Percentiles rank a stretch among this genome's conserved stretches.
phyloP scores from a whole-genome alignment of 1,284 basidiomycete species.

The Termitomyces sp. region DNA sequence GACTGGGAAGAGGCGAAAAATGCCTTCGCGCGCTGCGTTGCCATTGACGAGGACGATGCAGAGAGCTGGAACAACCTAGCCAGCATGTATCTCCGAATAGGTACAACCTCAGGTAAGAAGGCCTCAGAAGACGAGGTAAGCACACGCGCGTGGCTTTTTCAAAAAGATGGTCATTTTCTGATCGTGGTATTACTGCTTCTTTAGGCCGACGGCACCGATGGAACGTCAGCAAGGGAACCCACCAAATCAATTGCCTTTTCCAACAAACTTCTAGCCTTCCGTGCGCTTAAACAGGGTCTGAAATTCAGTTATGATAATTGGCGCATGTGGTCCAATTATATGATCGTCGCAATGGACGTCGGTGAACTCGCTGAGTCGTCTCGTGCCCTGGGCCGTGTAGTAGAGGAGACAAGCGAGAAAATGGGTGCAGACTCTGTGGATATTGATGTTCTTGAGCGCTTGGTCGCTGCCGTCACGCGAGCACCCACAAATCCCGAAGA shows the following conservation, averaged over 20 bases:
- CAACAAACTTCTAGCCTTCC: slow-evolving; percentile 87
- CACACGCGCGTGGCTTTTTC: neutral
- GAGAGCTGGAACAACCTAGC: slow-evolving; percentile 99
- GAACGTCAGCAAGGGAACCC: slow-evolving; percentile 9
- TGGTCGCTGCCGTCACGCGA: slow-evolving; percentile 80
- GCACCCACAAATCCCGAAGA: slow-evolving; percentile 39
- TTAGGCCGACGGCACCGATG: slow-evolving; percentile 1
- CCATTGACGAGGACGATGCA: slow-evolving; percentile 91
- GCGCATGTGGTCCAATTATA: slow-evolving; percentile 99
- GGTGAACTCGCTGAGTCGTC: slow-evolving; percentile 88
- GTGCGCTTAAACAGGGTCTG: slow-evolving; percentile 89
- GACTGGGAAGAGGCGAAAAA: slow-evolving; percentile 81
- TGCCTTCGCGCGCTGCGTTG: slow-evolving; percentile 83
- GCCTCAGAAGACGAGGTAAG: slow-evolving; percentile 20
- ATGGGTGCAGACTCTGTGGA: slow-evolving; percentile 65
- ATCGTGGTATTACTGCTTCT: neutral
- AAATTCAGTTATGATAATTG: slow-evolving; percentile 86
- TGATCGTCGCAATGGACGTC: slow-evolving; percentile 90
- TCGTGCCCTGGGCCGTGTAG: slow-evolving; percentile 77
- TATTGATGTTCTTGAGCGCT: slow-evolving; percentile 79
- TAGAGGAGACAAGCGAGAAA: slow-evolving; percentile 75
- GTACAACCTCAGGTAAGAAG: slow-evolving; percentile 41
- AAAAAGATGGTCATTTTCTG: neutral
- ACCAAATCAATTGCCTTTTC: slow-evolving; percentile 45
- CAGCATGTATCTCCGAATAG: slow-evolving; percentile 86